These are phyloP conservation scores for Chlorophyllum brunneum DNA, from an alignment of 768 basidiomycete species.

Conservation along the genomic window DNA sequence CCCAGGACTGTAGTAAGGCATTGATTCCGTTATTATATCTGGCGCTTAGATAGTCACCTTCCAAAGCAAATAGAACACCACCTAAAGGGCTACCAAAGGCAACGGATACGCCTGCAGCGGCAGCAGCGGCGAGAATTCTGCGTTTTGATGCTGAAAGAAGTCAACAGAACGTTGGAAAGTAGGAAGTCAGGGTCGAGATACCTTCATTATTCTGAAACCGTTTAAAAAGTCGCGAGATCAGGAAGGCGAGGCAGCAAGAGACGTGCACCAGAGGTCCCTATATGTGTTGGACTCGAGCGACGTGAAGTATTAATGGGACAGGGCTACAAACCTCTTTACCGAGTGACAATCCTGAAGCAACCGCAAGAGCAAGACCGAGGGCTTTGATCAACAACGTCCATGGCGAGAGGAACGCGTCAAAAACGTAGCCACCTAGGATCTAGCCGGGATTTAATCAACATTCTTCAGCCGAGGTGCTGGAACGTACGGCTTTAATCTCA, in stretches of 20 bases:
- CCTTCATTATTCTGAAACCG: slow-evolving; percentile 80
- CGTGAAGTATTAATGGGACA: neutral
- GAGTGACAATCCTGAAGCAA: slow-evolving; percentile 80
- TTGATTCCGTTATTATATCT: neutral
- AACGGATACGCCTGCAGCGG: slow-evolving; percentile 83
- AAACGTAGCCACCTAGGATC: slow-evolving; percentile 83
- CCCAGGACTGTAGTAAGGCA: neutral
- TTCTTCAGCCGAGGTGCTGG: neutral
- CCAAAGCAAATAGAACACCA: slow-evolving; percentile 81
- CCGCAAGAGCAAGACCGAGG: slow-evolving; percentile 76
- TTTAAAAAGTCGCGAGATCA: slow-evolving; percentile 61
- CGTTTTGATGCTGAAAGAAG: slow-evolving; percentile 63
- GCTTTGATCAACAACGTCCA: slow-evolving; percentile 87
- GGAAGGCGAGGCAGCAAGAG: slow-evolving; percentile 74
- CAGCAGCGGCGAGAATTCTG: slow-evolving; percentile 77
- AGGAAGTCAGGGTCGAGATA: slow-evolving; percentile 19
- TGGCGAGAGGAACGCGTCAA: slow-evolving; percentile 80
- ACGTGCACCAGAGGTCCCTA: slow-evolving; percentile 86
- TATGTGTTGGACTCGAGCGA: slow-evolving; percentile 3
- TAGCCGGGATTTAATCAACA: slow-evolving; percentile 20
- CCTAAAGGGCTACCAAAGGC: slow-evolving; percentile 87
- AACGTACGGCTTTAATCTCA: slow-evolving; percentile 70
- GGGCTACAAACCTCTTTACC: slow-evolving; percentile 70
- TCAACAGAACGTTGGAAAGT: neutral
- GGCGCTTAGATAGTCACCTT: slow-evolving; percentile 36